Conservation (phyloP, 768 basidiomycete species). For the Hortiboletus campestris region DNA sequence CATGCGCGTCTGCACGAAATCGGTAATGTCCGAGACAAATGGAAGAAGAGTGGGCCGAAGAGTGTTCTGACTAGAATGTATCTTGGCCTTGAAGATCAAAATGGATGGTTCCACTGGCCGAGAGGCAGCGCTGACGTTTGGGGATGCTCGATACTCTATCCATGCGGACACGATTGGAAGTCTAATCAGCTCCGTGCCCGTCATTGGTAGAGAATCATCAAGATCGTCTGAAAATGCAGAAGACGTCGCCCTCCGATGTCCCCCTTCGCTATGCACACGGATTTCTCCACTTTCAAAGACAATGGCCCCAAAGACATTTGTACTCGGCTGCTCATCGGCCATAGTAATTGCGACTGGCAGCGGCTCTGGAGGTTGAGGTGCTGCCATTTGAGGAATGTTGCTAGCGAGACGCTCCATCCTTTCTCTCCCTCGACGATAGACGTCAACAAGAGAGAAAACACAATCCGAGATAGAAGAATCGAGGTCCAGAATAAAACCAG, state of each 20-base stretch:
- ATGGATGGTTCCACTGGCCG: constrained; percentile 48
- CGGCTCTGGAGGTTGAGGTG: constrained; percentile 3
- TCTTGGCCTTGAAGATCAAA: constrained; percentile 80
- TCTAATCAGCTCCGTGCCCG: constrained; percentile 59
- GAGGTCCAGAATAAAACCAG: constrained; percentile 81
- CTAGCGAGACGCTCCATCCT: constrained; percentile 66
- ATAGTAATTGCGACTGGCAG: constrained; percentile 5
- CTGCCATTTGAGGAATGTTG: constrained; percentile 43
- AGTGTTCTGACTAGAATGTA: constrained; percentile 86
- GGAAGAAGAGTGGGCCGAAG: constrained; percentile 80
- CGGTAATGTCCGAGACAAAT: constrained; percentile 76
- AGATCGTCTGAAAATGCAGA: constrained; percentile 39
- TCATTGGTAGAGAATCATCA: constrained; percentile 52
- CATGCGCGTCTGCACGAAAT: constrained; percentile 68
- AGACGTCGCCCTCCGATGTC: constrained; percentile 39
- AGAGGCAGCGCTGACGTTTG: constrained; percentile 39
- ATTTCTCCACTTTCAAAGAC: constrained; percentile 86
- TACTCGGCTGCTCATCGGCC: constrained; percentile 40
- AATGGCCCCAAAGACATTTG: constrained; percentile 63
- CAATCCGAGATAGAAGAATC: constrained; percentile 79
- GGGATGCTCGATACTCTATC: constrained; percentile 73
- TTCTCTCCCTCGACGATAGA: constrained; percentile 79
- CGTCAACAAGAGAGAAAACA: constrained; percentile 79
- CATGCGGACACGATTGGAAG: constrained; percentile 79
- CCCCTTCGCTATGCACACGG: constrained; percentile 58